These are phyloP conservation scores for Candolleomyces aberdarensis DNA, from an alignment of 768 basidiomycete genomes.

Conservation along the genomic window DNA sequence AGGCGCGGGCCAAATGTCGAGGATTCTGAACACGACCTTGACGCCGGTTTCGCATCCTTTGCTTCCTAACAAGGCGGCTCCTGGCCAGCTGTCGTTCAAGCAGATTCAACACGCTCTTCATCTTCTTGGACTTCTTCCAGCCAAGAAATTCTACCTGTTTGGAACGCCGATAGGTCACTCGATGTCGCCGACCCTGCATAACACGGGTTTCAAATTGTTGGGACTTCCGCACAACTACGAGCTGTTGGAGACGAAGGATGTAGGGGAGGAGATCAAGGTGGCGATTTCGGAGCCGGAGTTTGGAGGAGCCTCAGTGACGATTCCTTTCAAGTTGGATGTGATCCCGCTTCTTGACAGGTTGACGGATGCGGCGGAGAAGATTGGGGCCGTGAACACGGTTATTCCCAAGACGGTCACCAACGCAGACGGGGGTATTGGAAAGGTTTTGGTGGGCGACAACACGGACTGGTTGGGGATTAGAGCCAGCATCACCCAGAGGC, in stretches of 20 bases:
- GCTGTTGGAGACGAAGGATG: slow-evolving; percentile 67
- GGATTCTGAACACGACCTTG: slow-evolving; percentile 81
- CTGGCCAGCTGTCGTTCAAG: slow-evolving; percentile 87
- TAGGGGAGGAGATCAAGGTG: slow-evolving; percentile 63
- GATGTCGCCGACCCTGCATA: slow-evolving; percentile 92
- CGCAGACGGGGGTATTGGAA: slow-evolving; percentile 32
- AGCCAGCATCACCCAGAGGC: slow-evolving; percentile 44
- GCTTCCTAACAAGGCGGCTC: slow-evolving; percentile 84
- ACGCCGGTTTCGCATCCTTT: slow-evolving; percentile 89
- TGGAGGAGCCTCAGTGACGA: slow-evolving; percentile 95
- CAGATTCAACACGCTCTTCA: slow-evolving; percentile 82
- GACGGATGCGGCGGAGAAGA: slow-evolving; percentile 75
- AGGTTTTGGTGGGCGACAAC: slow-evolving; percentile 83
- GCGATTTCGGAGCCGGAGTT: slow-evolving; percentile 68
- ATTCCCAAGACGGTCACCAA: slow-evolving; percentile 44
- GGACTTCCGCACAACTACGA: slow-evolving; percentile 84
- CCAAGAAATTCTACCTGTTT: slow-evolving; percentile 79
- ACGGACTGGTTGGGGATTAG: slow-evolving; percentile 94
- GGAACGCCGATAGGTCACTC: slow-evolving; percentile 87
- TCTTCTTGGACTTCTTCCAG: slow-evolving; percentile 75
- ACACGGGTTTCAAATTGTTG: slow-evolving; percentile 76
- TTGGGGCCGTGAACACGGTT: slow-evolving; percentile 96
- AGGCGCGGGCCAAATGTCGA: slow-evolving; percentile 81
- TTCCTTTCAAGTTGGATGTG: slow-evolving; percentile 90
- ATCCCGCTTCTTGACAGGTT: slow-evolving; percentile 79